Evolutionary conservation across 169 alveolate genomes (phyloP), one percentile per base, ranked within the genome.

Genomic region (Neospora caninum): DNA sequence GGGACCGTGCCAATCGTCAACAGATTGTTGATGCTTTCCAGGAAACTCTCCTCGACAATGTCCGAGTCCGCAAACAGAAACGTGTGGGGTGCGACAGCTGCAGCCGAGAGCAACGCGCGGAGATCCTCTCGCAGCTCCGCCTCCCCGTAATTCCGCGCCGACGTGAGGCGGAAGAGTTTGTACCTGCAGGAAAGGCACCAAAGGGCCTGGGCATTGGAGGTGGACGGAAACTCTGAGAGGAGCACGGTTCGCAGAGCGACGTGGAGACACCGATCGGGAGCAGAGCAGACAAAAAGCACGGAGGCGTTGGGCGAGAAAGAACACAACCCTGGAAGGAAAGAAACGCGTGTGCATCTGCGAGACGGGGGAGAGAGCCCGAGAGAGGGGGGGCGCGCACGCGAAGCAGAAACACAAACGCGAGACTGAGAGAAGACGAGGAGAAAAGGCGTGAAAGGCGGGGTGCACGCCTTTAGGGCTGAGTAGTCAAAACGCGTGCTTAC

Each of bases 1-100:
- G 99, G 99, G 22, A 98, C 99, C 97, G 97, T 98, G 69, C 99
- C 99, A 41, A 98, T 98, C 0, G 93, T 91, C 49, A 98, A 96
- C 91, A 98, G 97, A 95, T 98, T 98, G 97, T 98, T 98, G 84
- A 98, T 94, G 95, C 98, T 96, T 96, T 98, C 99, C 53, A 98
- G 96, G 96, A 98, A 98, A 27, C 98, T 98, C 96, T 98, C 99
- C 84, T 97, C 99, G 78, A 97, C 97, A 69, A 98, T 98, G 95
- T 98, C 98, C 58, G 98, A 98, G 91, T 98, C 99, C 16, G 99
- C 97, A 95, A 98, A 98, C 53, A 98, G 95, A 96, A 49, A 98
- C 97, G 83, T 96, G 94, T 93, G 98, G 80, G 97, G 98, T 80
- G 96, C 95, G 95, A 96, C 97, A 27, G 96, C 96, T 22, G 97